These are phyloP conservation scores for Lentinula detonsa DNA, from an alignment of 768 basidiomycete species.

Conservation along the genomic window DNA sequence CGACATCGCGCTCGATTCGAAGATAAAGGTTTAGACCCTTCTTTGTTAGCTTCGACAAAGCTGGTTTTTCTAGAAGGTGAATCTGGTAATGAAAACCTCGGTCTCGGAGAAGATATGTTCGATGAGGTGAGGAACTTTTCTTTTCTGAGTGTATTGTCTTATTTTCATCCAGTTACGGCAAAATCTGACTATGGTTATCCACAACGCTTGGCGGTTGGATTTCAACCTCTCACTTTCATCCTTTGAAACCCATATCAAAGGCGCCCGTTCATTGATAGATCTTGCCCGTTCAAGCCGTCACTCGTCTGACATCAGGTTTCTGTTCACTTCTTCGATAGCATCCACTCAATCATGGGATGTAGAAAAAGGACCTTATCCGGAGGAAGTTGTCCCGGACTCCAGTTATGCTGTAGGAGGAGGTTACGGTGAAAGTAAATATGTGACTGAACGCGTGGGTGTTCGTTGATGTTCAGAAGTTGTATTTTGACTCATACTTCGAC, in stretches of 20 bases:
- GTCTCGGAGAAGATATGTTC: conserved; percentile 9
- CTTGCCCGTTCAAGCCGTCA: conserved; percentile 10
- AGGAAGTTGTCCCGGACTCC: conserved; percentile 13
- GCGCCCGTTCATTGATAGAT: conserved; percentile 22
- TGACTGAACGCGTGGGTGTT: conserved; percentile 13
- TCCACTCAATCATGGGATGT: conserved; percentile 24
- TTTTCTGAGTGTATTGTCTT: background rate
- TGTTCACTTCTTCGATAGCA: conserved; percentile 23
- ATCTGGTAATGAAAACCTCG: conserved; percentile 12
- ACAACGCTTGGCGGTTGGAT: conserved; percentile 32
- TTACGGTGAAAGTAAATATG: conserved; percentile 16
- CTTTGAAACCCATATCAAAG: conserved; percentile 26
- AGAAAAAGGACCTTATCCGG: conserved; percentile 14
- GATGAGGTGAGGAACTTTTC: conserved; percentile 9
- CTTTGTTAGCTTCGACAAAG: conserved; percentile 11
- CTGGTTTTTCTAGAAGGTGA: conserved; percentile 10
- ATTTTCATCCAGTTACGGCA: background rate
- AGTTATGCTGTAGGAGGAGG: conserved; percentile 10
- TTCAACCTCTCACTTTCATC: conserved; percentile 29
- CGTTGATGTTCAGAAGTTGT: background rate
- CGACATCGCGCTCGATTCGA: conserved; percentile 16
- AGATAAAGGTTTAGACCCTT: conserved; percentile 13
- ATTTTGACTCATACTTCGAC: background rate
- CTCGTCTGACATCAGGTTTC: conserved; percentile 13
- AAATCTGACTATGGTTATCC: conserved; percentile 19